Base-by-base conservation (phyloP, 305 asterid genomes). In the Ilex paraguariensis region DNA sequence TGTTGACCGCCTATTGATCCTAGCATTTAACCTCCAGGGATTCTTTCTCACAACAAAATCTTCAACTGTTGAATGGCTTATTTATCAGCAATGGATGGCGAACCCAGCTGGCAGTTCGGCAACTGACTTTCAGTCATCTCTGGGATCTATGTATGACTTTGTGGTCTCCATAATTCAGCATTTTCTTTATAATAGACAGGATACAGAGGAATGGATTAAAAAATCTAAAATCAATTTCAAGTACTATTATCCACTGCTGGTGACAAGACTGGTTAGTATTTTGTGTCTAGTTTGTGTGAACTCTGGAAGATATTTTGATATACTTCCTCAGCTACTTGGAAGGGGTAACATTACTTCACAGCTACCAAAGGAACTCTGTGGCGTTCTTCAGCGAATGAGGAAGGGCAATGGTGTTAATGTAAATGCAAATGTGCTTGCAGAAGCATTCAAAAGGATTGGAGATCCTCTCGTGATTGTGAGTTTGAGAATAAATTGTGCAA, bases 391-490 rank as follows among this genome's bases (percentile, higher is more conserved):
- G 15, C 50, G 54, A 17, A 65, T 42, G 44, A 59, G 30, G 65
- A 49, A 36, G 56, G 56, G 49, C n/a, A 59, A 60, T 17, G 4
- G 6, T 15, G 9, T 56, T 3, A 66, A 4, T 58, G 56, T 64
- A 39, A 31, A 70, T 60, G 0, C 30, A 16, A 48, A 53, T 49
- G 66, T 65, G n/a, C 62, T 77, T 57, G 83, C 83, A 10, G 69
- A 56, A 67, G 96, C 95, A 7, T 76, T 86, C 66, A 69, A 72
- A 62, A 58, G 15, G 45, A 40, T 76, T 5, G 78, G 78, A 30
- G 80, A 84, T 73, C 92, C 90, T 53, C 60, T 84, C 36, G 74
- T 86, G 42, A 60, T 79, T 65, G 81, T 81, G 13, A 60, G 54
- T 39, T 6, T 59, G 53, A 56, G 56, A 12, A 67, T 54, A 21